Base-by-base conservation (phyloP, 495 filamentous ascomycete genomes). In the Cryomyces minteri region DNA sequence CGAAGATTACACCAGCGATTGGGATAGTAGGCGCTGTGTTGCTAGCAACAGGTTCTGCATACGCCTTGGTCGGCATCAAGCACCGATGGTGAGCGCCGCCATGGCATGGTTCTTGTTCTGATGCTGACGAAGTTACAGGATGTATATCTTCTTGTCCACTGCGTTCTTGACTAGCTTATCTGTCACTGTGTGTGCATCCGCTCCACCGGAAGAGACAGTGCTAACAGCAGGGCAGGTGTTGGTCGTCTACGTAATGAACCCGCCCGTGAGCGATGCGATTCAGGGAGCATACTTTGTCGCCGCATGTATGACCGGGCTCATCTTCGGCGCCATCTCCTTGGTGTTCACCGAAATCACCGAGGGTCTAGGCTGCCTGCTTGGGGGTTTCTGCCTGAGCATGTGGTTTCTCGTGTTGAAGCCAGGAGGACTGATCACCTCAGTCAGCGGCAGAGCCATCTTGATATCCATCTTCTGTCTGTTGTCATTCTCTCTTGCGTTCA, bases 231-330 rank as follows among this genome's bases (percentile, higher is more conserved):
- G 7, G 6, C 37, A 74, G 69, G 71, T 94, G 18, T 63, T 96
- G 6, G 88, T 96, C 48, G 61, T 90, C 39, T 96, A 95, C 55
- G 81, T 95, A 40, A 90, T 88, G 80, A 79, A 69, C 42, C 80
- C 78, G 2, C 87, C 88, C 0, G 74, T 93, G 40, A 70, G 63
- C 48, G 63, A 80, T 54, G 85, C 74, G 0, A 67, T 94, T 6
- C 84, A 94, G 61, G 88, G 88, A 37, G 88, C 79, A 30, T 95
- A 90, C 56, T 72, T 96, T 25, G 83, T 90, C 4, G 88, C 86
- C 7, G 76, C 72, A 11, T 70, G 79, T 33, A 64, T 84, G 47
- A 81, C 87, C 5, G 88, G 88, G 5, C 48, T 77, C 1, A 71
- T 87, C 25, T 75, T 94, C 44, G 88, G 88, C 5, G 81, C 69